Evolutionary conservation across 768 basidiomycete genomes (phyloP), one percentile per base, ranked within the genome.

Genomic region (Pleurotus platypus): DNA sequence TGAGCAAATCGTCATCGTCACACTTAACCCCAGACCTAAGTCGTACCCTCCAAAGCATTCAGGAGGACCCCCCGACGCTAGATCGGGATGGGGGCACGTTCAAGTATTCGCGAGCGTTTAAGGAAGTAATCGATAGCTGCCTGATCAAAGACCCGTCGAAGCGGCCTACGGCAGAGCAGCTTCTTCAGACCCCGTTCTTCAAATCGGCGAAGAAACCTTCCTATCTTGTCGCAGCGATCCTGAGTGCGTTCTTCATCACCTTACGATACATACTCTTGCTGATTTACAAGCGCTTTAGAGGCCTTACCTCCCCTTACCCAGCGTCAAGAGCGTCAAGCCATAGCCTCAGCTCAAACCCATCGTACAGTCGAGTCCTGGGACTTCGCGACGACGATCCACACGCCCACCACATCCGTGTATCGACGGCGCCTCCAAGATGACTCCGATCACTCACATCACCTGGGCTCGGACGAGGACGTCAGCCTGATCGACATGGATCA

Each of bases 111-210:
- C 85, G 85, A 55, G 79, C 81, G 0, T 92, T 96, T 73, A 87
- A 90, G 60, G 92, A 94, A 56, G 78, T 94, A 49, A 78, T 97
- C 13, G 89, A 89, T 49, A 79, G 80, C 11, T 97, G 95, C 67
- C 79, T 98, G 46, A 74, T 78, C 57, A 96, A 96, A 69, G 91
- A 97, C 66, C 93, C 95, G 4, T 75, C 81, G 5, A 79, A 84
- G 65, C 81, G 94, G 90, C 94, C 93, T 27, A 86, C 86, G 2
- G 88, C 94, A 3, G 80, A 78, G 49, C 79, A 90, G 59, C 76
- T 97, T n/a, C 75, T 95, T 3, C 81, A 86, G 58, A 85, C 83
- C 9, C 77, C 84, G 1, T 94, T 95, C 69, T 92, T 98, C 75
- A 89, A 79, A 67, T 72, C 70, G 24, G 83, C 92, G 3, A 93